Conservation (phyloP, 2,329 filamentous ascomycete genomes). For the Plenodomus lindquistii region DNA sequence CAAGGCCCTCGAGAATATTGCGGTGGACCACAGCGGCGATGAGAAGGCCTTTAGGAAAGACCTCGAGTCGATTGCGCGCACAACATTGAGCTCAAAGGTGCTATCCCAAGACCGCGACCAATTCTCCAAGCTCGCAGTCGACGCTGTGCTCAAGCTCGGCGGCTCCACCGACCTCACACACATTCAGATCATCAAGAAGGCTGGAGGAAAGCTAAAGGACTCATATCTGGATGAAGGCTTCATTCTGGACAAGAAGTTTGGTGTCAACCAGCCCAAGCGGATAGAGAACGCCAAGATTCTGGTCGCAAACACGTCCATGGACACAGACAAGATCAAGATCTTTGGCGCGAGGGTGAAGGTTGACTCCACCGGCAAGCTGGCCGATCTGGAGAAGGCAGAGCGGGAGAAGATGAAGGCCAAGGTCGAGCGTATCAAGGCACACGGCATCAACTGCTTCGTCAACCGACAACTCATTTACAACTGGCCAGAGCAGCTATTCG, state of each 20-base stretch:
- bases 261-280: constrained; percentile 96
- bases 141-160: constrained; percentile 87
- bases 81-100: constrained; percentile 96
- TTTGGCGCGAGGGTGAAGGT: constrained; percentile 98
- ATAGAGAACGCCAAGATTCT: constrained; percentile 98
- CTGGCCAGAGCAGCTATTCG: constrained; percentile 99
- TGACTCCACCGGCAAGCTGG: constrained; percentile 91
- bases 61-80: constrained; percentile 85
- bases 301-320: constrained; percentile 98
- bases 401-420: constrained; percentile 99
- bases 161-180: constrained; percentile 92
- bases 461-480: constrained; percentile 99
- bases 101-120: constrained; percentile 91
- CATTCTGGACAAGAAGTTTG: constrained; percentile 98
- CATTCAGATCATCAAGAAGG: constrained; percentile 99
- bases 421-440: constrained; percentile 97
- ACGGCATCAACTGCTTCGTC: constrained; percentile 99
- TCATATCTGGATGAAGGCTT: constrained; percentile 98
- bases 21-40: constrained; percentile 87
- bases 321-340: constrained; percentile 99
- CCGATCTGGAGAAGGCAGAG: constrained; percentile 97
- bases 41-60: constrained; percentile 85
- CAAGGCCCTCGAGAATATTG: constrained; percentile 77
- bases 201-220: constrained; percentile 94
- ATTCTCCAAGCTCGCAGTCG: constrained; percentile 85